These are phyloP conservation scores for Pythium insidiosum DNA, from an alignment of 352 stramenopile genomes.

Conservation along the genomic window DNA sequence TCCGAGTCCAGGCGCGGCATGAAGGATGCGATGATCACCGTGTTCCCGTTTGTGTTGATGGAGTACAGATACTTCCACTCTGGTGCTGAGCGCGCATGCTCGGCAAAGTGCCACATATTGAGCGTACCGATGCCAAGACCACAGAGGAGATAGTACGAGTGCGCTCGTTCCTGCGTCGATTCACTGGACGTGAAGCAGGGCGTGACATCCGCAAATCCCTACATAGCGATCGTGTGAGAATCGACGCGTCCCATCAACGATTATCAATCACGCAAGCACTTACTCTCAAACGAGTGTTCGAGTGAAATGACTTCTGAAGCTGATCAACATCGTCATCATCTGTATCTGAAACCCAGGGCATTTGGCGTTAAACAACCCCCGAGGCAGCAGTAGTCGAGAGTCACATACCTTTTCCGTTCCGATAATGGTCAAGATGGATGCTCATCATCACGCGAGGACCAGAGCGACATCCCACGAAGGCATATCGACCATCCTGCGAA, in stretches of 20 bases:
- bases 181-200: constrained; percentile 18
- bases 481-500: constrained; percentile 59
- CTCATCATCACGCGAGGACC: constrained; percentile 67
- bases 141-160: constrained; percentile 62
- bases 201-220: constrained; percentile 73
- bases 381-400: background rate
- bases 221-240: too few relatives aligned
- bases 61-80: constrained; percentile 51
- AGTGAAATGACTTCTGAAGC: constrained; percentile 68
- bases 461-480: constrained; percentile 76
- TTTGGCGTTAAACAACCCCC: too few relatives aligned
- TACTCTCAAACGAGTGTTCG: constrained; percentile 50
- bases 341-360: constrained; percentile 34
- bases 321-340: constrained; percentile 77
- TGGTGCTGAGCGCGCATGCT: constrained; percentile 28
- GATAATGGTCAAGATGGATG: constrained; percentile 75
- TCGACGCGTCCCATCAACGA: constrained; percentile 3
- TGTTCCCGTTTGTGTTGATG: constrained; percentile 47
- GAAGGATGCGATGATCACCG: constrained; percentile 43
- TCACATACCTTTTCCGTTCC: constrained; percentile 66
- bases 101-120: constrained; percentile 70
- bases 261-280: background rate
- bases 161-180: background rate
- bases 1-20: constrained; percentile 12
- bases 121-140: constrained; percentile 65